Evolutionary conservation across 129 eudicot genomes (phyloP).

Genomic region (Logfia minima): DNA sequence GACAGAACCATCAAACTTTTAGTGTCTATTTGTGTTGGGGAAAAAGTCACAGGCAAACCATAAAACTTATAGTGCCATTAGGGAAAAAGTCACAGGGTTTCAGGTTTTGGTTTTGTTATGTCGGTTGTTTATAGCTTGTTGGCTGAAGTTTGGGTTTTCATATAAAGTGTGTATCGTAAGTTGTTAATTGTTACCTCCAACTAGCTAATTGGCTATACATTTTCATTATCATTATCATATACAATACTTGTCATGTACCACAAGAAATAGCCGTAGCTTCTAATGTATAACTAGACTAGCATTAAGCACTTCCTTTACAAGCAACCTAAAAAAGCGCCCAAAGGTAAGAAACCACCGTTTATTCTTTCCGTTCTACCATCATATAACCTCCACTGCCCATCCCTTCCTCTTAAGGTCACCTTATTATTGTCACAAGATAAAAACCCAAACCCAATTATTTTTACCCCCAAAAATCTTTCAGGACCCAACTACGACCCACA

Average conservation of each 20-base stretch:
- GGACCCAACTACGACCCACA: background rate
- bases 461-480: background rate
- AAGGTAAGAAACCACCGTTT: slow-evolving; percentile 16
- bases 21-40: background rate
- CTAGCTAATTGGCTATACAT: slow-evolving; percentile 7
- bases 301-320: slow-evolving; percentile 22
- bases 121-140: background rate
- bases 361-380: slow-evolving; percentile 41
- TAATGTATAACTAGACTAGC: slow-evolving; percentile 33
- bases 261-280: slow-evolving; percentile 38
- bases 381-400: slow-evolving; percentile 25
- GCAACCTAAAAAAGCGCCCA: slow-evolving; percentile 32
- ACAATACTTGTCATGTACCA: slow-evolving; percentile 38
- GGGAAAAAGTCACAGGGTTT: background rate
- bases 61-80: background rate
- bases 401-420: slow-evolving; percentile 32
- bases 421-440: slow-evolving; percentile 11
- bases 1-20: background rate
- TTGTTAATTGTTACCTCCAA: background rate
- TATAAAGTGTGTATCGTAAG: background rate
- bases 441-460: slow-evolving; percentile 8
- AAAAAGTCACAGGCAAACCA: background rate
- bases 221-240: background rate
- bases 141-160: no score
- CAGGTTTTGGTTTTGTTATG: background rate